Evolutionary conservation across 352 stramenopile genomes (phyloP), one percentile per base, ranked within the genome.

Genomic region (Globisporangium apiculatum): DNA sequence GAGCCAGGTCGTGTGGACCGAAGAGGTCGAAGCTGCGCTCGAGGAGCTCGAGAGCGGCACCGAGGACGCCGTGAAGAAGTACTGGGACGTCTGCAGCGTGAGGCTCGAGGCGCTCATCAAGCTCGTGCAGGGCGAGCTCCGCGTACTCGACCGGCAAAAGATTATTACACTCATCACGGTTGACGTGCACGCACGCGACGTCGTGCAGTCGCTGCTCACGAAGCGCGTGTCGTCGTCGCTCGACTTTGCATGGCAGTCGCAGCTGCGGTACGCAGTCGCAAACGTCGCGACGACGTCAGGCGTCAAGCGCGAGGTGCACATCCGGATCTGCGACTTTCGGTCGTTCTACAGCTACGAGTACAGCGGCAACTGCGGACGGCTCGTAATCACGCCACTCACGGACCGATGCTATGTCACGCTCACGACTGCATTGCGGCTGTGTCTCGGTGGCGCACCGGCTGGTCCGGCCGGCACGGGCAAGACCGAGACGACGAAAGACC

Each of bases 111-210:
- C 91, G 57, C 77, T 98, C 6, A 98, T 98, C 52, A 88, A 95
- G 58, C 75, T 98, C 5, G 95, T 98, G 7, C 79, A 98, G 42
- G 93, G 94, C 36, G 71, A 83, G 2, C 58, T 94, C 9, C 66
- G 63, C 4, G 57, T 54, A 0, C 57, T 94, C 2, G 76, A 90
- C 49, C 86, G 95, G 1, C 88, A 89, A 40, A 98, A 98, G 66
- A 95, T 98, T 45, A 98, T 98, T 65, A 97, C 92, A n/a, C 72
- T 98, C 18, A 98, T 98, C 63, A 98, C 94, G n/a, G 92, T 98
- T 48, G 95, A 98, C 57, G 95, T 98, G 0, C 95, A 98, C 60
- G 94, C 90, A 38, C 86, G 95, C n/a, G 95, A 98, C 61, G 91
- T 98, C 11, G 83, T 98, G 7, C 84, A 97, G 58, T 89, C 81